These are phyloP conservation scores for Fusarium luffae DNA, from an alignment of 2,329 filamentous ascomycete species.

Conservation along the genomic window DNA sequence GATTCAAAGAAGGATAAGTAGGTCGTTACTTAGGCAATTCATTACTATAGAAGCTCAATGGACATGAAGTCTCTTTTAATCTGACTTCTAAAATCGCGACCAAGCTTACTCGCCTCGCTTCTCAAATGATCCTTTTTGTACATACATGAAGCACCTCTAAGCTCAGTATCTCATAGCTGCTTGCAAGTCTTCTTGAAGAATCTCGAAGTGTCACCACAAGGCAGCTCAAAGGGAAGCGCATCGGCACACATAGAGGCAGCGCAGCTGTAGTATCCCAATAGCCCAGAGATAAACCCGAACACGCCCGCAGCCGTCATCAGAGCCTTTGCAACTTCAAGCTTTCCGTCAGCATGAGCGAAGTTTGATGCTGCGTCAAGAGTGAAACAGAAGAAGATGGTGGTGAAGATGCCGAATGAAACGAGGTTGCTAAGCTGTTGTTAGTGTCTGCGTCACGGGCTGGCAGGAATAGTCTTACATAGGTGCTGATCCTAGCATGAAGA, in stretches of 20 bases:
- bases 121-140: background rate
- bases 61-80: too few species aligned
- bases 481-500: slow-evolving; percentile 44
- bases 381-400: slow-evolving; percentile 42
- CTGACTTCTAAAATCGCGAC: too few species aligned
- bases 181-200: slow-evolving; percentile 32
- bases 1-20: background rate
- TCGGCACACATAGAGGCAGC: slow-evolving; percentile 44
- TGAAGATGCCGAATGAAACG: slow-evolving; percentile 45
- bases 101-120: background rate
- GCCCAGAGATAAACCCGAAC: slow-evolving; percentile 43
- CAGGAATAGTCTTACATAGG: slow-evolving; percentile 27
- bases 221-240: slow-evolving; percentile 39
- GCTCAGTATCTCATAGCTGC: background rate
- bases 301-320: slow-evolving; percentile 39
- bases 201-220: slow-evolving; percentile 41
- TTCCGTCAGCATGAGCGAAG: slow-evolving; percentile 45
- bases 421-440: slow-evolving; percentile 28
- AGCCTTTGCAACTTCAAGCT: slow-evolving; percentile 6
- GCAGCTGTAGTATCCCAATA: slow-evolving; percentile 44
- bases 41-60: background rate
- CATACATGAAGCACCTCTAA: background rate
- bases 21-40: background rate
- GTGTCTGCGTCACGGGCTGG: too few species aligned
- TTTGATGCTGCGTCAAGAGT: slow-evolving; percentile 39